Conservation (phyloP, 2,329 filamentous ascomycete genomes). For the Fusarium duplospermum region DNA sequence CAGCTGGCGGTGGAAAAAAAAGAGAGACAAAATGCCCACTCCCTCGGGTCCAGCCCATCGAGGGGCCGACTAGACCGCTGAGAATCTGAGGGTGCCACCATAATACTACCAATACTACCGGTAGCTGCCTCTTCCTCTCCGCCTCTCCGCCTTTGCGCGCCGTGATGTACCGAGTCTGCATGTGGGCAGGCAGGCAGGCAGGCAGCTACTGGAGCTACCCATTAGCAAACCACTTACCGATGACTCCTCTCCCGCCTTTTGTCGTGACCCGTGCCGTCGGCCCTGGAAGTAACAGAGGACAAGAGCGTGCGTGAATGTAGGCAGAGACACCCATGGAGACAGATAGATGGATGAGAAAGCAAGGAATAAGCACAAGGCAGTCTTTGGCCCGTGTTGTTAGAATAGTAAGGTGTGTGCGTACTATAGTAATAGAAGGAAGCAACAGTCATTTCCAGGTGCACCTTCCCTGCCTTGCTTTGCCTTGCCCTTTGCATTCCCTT, state of each 20-base stretch:
- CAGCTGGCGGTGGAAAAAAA: constrained; percentile 18
- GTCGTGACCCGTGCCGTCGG: constrained; percentile 23
- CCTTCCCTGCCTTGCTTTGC: constrained; percentile 33
- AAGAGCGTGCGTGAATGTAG: not conserved
- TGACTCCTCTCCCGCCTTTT: constrained; percentile 21
- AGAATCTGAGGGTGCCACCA: not conserved
- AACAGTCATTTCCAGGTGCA: constrained; percentile 32
- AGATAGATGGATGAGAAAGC: constrained; percentile 4
- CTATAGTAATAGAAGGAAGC: constrained; percentile 11
- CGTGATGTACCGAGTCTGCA: constrained; percentile 36
- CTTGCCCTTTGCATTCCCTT: constrained; percentile 24
- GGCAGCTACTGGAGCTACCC: not conserved
- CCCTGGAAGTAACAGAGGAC: constrained; percentile 3
- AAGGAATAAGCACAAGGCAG: constrained; percentile 22
- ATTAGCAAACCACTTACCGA: constrained; percentile 4
- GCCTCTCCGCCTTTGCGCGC: constrained; percentile 34
- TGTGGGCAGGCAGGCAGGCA: not conserved
- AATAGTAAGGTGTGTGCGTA: not conserved
- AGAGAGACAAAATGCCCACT: constrained; percentile 27
- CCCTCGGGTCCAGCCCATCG: constrained; percentile 19
- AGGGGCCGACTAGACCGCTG: not conserved
- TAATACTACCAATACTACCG: not conserved
- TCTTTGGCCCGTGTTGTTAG: constrained; percentile 10
- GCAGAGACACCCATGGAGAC: not conserved
- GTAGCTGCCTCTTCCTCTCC: constrained; percentile 11